Evolutionary conservation across 306 rosid species (phyloP), one percentile per base, ranked within the genome.

Genomic region (Benincasa hispida): DNA sequence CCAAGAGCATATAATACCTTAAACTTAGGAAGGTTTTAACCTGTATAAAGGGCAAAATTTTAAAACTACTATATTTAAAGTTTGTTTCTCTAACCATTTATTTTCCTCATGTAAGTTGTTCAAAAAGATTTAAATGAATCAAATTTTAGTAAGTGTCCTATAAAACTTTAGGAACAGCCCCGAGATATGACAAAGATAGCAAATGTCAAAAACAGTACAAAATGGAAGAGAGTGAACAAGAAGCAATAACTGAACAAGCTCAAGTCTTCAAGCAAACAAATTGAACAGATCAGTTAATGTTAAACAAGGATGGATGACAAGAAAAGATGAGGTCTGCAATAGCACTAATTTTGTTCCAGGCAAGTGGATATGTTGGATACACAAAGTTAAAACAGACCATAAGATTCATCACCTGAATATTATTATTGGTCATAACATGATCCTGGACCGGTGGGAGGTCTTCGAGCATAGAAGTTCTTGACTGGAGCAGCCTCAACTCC

Each of bases 401-500:
- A 61, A 45, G 50, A 2, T 45, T 66, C 58, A 48, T 72, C 28
- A 27, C 39, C 47, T 48, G 54, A 45, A 14, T 53, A 47, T 89
- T 77, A 47, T 89, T 77, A 94, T 53, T 92, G 99, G 11, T 74
- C 91, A 75, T 86, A 92, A 83, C 99, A 94, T 30, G 99, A 94
- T 25, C 97, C 97, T 13, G 99, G 79, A 58, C 93, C 91, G 6
- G 2, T 48, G 3, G 99, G 99, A 51, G 99, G 87, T 11, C 72
- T 79, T 81, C 96, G 89, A 77, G 96, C 97, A 60, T 80, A 80
- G 48, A 10, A 69, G 67, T 90, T 92, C 19, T 87, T 84, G 63
- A 88, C 91, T 2, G 99, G 97, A 79, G 99, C 96, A 14, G 97
- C 98, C 27, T 86, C 74, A 77, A 95, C 86, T 57, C 99, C 99